phyloP scores from a whole-genome alignment of 192 early-diverging fungal species.

The Backusella mclennaniae region DNA sequence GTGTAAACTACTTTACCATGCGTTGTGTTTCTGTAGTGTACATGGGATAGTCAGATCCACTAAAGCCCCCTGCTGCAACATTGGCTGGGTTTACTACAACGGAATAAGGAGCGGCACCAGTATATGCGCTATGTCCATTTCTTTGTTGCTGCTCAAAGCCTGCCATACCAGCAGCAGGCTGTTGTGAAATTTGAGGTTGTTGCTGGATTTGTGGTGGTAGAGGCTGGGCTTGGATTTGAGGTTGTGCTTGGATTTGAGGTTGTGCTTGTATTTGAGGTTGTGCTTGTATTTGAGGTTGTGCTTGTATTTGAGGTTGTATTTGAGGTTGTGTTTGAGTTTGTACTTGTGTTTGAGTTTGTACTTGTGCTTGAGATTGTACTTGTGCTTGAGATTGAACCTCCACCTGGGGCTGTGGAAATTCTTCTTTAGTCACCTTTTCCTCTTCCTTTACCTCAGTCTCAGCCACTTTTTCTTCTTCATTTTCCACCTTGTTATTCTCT shows the following conservation, averaged over 20 bases:
- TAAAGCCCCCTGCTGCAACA: background rate
- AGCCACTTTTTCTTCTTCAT: background rate
- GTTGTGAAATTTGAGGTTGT: background rate
- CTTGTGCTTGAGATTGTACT: background rate
- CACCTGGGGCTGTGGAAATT: background rate
- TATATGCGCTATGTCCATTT: background rate
- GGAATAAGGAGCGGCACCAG: slow-evolving; percentile 5
- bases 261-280: background rate
- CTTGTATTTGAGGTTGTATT: background rate
- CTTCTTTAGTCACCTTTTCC: background rate
- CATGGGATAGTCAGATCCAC: background rate
- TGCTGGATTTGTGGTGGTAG: background rate
- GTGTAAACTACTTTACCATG: background rate
- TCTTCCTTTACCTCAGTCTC: background rate
- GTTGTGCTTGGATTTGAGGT: background rate
- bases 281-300: background rate
- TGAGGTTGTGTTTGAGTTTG: background rate
- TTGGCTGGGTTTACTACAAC: background rate
- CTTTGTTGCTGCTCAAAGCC: slow-evolving; percentile 3
- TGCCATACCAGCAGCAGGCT: slow-evolving; percentile 1
- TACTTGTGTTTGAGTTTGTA: background rate
- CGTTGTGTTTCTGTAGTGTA: slow-evolving; percentile 1
- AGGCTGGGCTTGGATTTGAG: background rate
- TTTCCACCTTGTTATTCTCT: background rate
- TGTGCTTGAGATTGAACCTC: background rate